A percentile compares a stretch with the other conserved stretches of the same genome.
Evolutionary conservation across 2,329 filamentous ascomycete genomes (phyloP).

Genomic region (Fusarium sp.): DNA sequence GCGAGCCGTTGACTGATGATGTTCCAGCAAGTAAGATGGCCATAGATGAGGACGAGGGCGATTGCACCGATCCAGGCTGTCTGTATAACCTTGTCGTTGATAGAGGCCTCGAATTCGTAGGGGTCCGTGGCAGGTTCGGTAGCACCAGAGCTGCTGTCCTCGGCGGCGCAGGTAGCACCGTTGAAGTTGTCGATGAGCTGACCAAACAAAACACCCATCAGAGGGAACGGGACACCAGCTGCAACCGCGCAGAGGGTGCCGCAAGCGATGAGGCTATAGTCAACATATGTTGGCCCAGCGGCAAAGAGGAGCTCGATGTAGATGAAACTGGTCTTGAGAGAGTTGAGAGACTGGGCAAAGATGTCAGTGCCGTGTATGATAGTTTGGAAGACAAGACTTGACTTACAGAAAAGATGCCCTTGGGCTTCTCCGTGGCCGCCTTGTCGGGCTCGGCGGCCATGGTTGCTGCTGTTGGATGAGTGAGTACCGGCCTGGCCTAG

Average conservation of each 20-base stretch:
- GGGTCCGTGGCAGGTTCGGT: conserved; percentile 32
- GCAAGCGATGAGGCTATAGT: conserved; percentile 52
- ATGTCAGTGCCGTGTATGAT: neutral
- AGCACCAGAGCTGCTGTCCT: conserved; percentile 15
- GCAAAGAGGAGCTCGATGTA: conserved; percentile 55
- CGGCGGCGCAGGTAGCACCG: conserved; percentile 58
- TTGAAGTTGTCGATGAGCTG: conserved; percentile 70
- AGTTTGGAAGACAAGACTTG: neutral
- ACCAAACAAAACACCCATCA: conserved; percentile 71
- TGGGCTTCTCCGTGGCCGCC: conserved; percentile 14
- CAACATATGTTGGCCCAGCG: conserved; percentile 51
- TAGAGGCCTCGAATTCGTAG: conserved; percentile 50
- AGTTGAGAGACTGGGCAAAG: neutral
- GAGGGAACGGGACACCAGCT: conserved; percentile 68
- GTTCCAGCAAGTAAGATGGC: conserved; percentile 70
- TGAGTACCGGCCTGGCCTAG: neutral
- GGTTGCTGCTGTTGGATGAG: conserved; percentile 1
- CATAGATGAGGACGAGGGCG: conserved; percentile 69
- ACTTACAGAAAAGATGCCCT: conserved; percentile 28
- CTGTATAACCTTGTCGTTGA: conserved; percentile 66
- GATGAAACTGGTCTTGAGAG: conserved; percentile 24
- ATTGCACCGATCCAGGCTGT: conserved; percentile 69
- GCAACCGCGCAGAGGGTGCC: conserved; percentile 59
- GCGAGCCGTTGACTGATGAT: conserved; percentile 70
- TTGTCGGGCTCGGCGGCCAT: conserved; percentile 30